Evolutionary conservation across 2,329 filamentous ascomycete genomes (phyloP).

Genomic region (Seiridium unicorne): DNA sequence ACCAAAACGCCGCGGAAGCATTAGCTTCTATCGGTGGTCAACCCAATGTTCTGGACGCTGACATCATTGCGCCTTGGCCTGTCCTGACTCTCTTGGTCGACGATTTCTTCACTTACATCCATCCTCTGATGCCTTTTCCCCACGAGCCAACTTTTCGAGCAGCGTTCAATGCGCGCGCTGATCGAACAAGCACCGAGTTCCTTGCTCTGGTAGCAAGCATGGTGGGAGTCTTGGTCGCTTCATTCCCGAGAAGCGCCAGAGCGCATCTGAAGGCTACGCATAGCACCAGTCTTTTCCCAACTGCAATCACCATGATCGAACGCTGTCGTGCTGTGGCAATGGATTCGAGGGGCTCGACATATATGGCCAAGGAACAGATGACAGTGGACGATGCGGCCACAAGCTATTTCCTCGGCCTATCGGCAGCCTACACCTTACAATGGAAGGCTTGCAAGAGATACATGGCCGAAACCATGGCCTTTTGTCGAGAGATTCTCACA

Average conservation of each 20-base stretch:
- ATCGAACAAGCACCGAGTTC: constrained; percentile 65
- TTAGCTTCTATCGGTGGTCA: constrained; percentile 43
- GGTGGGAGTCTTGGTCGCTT: constrained; percentile 71
- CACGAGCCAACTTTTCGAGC: constrained; percentile 76
- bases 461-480: constrained; percentile 68
- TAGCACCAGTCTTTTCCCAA: constrained; percentile 64
- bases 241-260: constrained; percentile 70
- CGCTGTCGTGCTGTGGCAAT: constrained; percentile 70
- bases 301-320: constrained; percentile 67
- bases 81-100: constrained; percentile 70
- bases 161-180: constrained; percentile 65
- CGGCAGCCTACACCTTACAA: constrained; percentile 66
- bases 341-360: constrained; percentile 58
- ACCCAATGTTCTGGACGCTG: constrained; percentile 52
- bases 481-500: constrained; percentile 66
- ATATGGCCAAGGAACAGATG: constrained; percentile 44
- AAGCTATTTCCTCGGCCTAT: constrained; percentile 72
- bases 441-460: constrained; percentile 68
- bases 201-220: constrained; percentile 72
- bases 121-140: constrained; percentile 74
- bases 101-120: constrained; percentile 82
- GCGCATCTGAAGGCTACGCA: constrained; percentile 68
- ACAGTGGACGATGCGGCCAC: constrained; percentile 65
- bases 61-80: constrained; percentile 69
- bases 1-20: constrained; percentile 47